These are phyloP conservation scores for Phytophthora vignae DNA, from an alignment of 352 stramenopile species.

Conservation along the genomic window DNA sequence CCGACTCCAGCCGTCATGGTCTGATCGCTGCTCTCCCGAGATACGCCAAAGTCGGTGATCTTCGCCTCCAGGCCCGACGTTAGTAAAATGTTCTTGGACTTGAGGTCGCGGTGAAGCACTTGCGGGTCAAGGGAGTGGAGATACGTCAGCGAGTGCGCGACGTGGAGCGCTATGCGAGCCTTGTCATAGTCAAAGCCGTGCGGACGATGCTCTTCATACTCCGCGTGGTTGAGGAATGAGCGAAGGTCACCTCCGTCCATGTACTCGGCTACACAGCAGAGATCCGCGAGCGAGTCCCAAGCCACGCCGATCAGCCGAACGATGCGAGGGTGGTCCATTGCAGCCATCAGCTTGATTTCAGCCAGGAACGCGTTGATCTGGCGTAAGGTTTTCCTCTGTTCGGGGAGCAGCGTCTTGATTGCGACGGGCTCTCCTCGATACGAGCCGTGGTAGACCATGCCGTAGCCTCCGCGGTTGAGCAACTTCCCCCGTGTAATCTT, in stretches of 20 bases:
- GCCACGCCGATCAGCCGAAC: conserved; percentile 56
- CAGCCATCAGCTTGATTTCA: conserved; percentile 58
- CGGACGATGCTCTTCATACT: conserved; percentile 34
- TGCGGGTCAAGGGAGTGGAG: conserved; percentile 50
- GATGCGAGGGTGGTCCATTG: conserved; percentile 49
- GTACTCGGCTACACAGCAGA: conserved; percentile 52
- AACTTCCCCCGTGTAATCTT: conserved; percentile 33
- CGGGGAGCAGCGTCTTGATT: conserved; percentile 56
- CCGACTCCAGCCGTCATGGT: conserved; percentile 49
- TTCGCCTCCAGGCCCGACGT: conserved; percentile 39
- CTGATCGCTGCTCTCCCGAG: conserved; percentile 37
- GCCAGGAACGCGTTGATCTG: conserved; percentile 54
- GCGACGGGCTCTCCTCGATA: conserved; percentile 52
- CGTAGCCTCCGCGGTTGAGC: conserved; percentile 51
- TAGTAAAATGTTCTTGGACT: conserved; percentile 68
- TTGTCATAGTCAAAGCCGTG: conserved; percentile 54
- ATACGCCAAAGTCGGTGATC: conserved; percentile 60
- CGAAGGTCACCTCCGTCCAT: conserved; percentile 57
- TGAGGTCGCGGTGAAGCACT: conserved; percentile 61
- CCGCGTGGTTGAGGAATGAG: conserved; percentile 37
- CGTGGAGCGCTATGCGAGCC: conserved; percentile 34
- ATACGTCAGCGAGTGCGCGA: conserved; percentile 50
- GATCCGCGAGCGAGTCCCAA: conserved; percentile 57
- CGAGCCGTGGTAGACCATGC: conserved; percentile 51
- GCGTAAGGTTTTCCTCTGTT: conserved; percentile 35